Base-by-base conservation (phyloP, 192 early-diverging fungal genomes). In the Phycomyces nitens region DNA sequence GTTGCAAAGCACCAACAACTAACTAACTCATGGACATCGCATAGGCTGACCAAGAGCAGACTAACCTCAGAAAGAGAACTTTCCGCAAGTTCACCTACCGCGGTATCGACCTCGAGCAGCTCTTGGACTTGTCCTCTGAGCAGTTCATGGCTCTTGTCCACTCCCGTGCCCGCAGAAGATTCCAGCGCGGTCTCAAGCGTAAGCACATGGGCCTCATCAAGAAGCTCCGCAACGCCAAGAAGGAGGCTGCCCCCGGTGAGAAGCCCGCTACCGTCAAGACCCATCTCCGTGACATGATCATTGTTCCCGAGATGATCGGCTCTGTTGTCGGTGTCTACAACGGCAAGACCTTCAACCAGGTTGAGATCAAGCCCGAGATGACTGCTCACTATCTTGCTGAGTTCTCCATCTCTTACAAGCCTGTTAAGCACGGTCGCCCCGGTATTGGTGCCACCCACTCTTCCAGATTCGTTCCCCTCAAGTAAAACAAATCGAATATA, bases 161-260 rank as follows among this genome's bases (percentile, higher is more conserved):
- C 80, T 83, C 88, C 78, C 93, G 96, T 78, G 92, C 91, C 68
- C 92, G 96, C 83, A 88, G 96, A 87, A 87, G 92, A 78, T 98
- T 98, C 90, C 92, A 96, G 84, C 92, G 96, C 74, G 96, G 96
- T 70, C 84, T 98, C 54, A 96, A 96, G 89, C 87, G 94, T 78
- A 97, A 97, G 92, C 94, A 95, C 60, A 97, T 98, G 95, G 91
- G 92, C 57, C 80, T 98, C 62, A 98, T 98, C 88, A 98, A 98
- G 92, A 98, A 98, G 91, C 91, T 98, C 75, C 93, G 96, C 71
- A 84, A 91, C 77, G 93, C 96, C 73, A 97, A 96, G 92, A 92
- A 97, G 91, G 86, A 91, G 58, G 89, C 92, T 42, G 79, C 80
- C 51, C 75, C 82, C 65, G 76, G 82, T 80, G 96, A 98, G 86